These are phyloP conservation scores for Ramichloridium luteum DNA, from an alignment of 2,329 filamentous ascomycete species.

Conservation along the genomic window DNA sequence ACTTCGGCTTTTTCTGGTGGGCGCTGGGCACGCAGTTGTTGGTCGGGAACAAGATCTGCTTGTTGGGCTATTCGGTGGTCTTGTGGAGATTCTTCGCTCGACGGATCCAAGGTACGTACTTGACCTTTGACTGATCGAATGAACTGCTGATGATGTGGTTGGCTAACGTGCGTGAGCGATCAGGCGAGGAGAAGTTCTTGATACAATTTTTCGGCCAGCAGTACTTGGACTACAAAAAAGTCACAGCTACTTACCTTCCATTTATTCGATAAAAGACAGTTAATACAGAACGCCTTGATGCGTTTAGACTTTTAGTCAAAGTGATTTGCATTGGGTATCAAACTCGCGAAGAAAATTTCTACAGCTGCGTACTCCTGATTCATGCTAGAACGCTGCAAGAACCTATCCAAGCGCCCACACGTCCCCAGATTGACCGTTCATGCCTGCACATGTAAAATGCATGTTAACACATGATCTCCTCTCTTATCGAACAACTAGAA, in stretches of 20 bases:
- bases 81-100: conserved; percentile 75
- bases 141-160: not conserved
- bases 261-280: conserved; percentile 50
- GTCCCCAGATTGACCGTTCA: not conserved
- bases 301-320: too few relatives aligned
- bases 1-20: conserved; percentile 99
- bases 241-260: conserved; percentile 68
- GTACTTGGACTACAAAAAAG: conserved; percentile 60
- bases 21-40: conserved; percentile 86
- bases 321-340: too few relatives aligned
- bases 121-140: not conserved
- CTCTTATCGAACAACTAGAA: too few relatives aligned
- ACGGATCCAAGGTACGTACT: conserved; percentile 48
- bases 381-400: too few relatives aligned
- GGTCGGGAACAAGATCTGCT: conserved; percentile 71
- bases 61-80: conserved; percentile 59
- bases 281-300: too few relatives aligned
- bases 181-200: conserved; percentile 67
- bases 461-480: too few relatives aligned
- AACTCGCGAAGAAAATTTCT: too few relatives aligned
- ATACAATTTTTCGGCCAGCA: conserved; percentile 73
- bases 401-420: too few relatives aligned
- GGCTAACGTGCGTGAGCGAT: conserved; percentile 4
- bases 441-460: conserved; percentile 1
- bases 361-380: too few relatives aligned